phyloP scores from a whole-genome alignment of 2,329 filamentous ascomycete genomes.

The Neodidymelliopsis sp. region DNA sequence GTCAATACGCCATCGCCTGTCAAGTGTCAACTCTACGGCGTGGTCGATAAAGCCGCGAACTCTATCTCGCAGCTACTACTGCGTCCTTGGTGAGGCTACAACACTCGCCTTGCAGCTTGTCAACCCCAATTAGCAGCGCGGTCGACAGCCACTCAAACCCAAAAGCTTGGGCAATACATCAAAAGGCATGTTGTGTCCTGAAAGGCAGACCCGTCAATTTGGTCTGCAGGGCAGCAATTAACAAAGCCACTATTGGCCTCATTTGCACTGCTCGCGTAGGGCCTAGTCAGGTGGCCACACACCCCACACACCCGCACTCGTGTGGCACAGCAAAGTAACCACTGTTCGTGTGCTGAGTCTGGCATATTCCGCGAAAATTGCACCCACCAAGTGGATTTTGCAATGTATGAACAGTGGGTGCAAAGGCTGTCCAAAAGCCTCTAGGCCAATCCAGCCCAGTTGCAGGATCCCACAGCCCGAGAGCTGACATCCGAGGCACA shows the following conservation, averaged over 20 bases:
- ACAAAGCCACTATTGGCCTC: conserved; percentile 29
- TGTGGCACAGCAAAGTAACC: conserved; percentile 32
- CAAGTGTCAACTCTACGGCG: conserved; percentile 34
- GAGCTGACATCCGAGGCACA: conserved; percentile 11
- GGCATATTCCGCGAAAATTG: conserved; percentile 9
- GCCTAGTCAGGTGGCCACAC: conserved; percentile 17
- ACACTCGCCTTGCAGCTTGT: conserved; percentile 27
- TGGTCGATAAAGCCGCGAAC: conserved; percentile 26
- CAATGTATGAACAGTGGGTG: conserved; percentile 8
- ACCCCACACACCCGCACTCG: conserved; percentile 11
- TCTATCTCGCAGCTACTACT: conserved; percentile 12
- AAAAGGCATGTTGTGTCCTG: conserved; percentile 18
- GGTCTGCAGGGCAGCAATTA: conserved; percentile 5
- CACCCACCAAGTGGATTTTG: conserved; percentile 8
- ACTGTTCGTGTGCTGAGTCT: conserved; percentile 7
- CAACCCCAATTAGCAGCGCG: conserved; percentile 19
- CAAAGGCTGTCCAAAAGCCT: conserved; percentile 6
- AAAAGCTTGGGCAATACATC: conserved; percentile 21
- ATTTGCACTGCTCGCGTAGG: conserved; percentile 20
- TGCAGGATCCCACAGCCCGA: conserved; percentile 8
- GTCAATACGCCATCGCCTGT: conserved; percentile 31
- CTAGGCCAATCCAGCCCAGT: conserved; percentile 10
- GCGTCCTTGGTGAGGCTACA: not conserved
- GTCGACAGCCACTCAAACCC: conserved; percentile 18
- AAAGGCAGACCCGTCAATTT: not conserved